Conservation (phyloP, 768 basidiomycete species). For the Lentinula guzmanii region DNA sequence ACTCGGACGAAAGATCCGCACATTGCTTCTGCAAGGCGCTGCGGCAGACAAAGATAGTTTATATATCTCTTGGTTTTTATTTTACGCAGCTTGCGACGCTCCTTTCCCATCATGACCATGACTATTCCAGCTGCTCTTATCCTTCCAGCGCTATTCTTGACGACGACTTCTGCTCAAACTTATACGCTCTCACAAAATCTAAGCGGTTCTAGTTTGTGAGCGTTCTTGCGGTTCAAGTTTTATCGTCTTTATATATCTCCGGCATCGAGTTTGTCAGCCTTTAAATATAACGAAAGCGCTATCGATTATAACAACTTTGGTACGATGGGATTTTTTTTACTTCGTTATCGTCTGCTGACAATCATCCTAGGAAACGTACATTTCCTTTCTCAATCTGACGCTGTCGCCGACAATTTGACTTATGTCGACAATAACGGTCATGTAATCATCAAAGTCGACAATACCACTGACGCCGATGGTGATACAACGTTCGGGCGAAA, state of each 20-base stretch:
- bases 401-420: slow-evolving; percentile 8
- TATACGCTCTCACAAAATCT: slow-evolving; percentile 3
- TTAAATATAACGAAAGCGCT: not conserved
- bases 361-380: not conserved
- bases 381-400: slow-evolving; percentile 8
- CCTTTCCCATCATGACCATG: not conserved
- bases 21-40: not conserved
- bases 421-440: slow-evolving; percentile 12
- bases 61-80: not conserved
- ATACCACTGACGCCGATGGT: slow-evolving; percentile 10
- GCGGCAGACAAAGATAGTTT: not conserved
- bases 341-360: not conserved
- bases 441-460: slow-evolving; percentile 16
- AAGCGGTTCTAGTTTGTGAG: slow-evolving; percentile 11
- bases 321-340: not conserved
- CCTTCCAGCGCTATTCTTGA: not conserved
- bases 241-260: not conserved
- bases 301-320: slow-evolving; percentile 4
- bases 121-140: not conserved
- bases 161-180: not conserved
- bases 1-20: not conserved
- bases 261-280: not conserved
- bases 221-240: too few relatives aligned
- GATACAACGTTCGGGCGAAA: slow-evolving; percentile 11
- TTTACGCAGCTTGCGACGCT: not conserved